A percentile compares a stretch with the other conserved stretches of the same genome.
Conservation (phyloP, 108 stramenopile genomes). For the Pseudonitzschia pungens region DNA sequence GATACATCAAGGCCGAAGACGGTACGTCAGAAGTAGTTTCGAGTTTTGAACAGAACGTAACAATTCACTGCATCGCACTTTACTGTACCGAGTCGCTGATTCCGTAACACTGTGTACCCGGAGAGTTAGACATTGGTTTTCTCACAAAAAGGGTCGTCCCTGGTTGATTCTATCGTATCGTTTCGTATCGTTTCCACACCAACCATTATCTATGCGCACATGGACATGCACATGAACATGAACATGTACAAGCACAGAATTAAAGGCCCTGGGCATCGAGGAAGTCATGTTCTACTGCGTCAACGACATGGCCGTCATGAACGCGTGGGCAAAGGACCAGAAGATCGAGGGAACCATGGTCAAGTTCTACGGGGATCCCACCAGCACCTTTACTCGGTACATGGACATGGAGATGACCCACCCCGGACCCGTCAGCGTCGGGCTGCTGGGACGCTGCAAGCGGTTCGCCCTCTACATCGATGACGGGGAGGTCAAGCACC, state of each 20-base stretch:
- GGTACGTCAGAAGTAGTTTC: background rate
- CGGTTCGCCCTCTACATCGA: slow-evolving; percentile 65
- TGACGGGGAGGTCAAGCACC: slow-evolving; percentile 61
- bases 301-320: slow-evolving; percentile 70
- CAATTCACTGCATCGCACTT: too few species aligned
- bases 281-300: slow-evolving; percentile 73
- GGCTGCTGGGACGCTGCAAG: slow-evolving; percentile 70
- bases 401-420: slow-evolving; percentile 67
- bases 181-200: background rate
- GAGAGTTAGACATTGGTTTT: too few species aligned
- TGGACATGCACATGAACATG: too few species aligned
- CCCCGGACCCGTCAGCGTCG: slow-evolving; percentile 46
- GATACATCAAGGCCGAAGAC: slow-evolving; percentile 70
- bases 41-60: too few species aligned
- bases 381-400: slow-evolving; percentile 54
- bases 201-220: too few species aligned
- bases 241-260: too few species aligned
- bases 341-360: slow-evolving; percentile 41
- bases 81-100: too few species aligned
- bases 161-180: too few species aligned
- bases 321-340: slow-evolving; percentile 68
- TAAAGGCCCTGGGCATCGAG: slow-evolving; percentile 46
- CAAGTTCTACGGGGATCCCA: slow-evolving; percentile 61
- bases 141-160: too few species aligned
- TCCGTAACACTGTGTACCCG: too few species aligned